Evolutionary conservation across 1,284 basidiomycete species (phyloP).

Genomic region (Flammula alnicola): DNA sequence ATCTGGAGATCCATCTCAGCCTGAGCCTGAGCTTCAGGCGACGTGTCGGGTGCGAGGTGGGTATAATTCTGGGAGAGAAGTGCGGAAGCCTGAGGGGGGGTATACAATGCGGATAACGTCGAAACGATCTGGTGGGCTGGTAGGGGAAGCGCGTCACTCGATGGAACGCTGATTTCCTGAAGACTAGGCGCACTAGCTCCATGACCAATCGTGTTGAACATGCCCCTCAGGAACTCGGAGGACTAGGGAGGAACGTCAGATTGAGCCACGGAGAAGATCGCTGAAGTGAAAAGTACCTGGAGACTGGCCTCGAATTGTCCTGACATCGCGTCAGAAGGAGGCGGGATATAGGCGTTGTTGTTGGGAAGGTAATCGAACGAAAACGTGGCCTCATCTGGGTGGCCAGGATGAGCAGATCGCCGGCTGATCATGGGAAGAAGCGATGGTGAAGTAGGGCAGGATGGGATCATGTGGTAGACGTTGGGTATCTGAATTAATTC

Average conservation of each 20-base stretch:
- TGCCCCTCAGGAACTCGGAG: constrained; percentile 49
- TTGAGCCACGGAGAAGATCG: too few relatives aligned
- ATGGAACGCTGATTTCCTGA: constrained; percentile 44
- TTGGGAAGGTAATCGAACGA: constrained; percentile 52
- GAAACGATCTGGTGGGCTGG: constrained; percentile 37
- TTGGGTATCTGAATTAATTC: constrained; percentile 69
- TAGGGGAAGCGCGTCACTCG: constrained; percentile 32
- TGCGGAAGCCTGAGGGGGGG: constrained; percentile 38
- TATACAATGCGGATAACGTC: constrained; percentile 41
- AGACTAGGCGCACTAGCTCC: constrained; percentile 29
- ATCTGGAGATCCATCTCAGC: constrained; percentile 39
- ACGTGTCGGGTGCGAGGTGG: constrained; percentile 29
- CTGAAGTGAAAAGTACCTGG: constrained; percentile 38
- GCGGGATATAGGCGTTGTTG: constrained; percentile 35
- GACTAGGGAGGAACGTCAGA: constrained; percentile 32
- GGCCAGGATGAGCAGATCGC: constrained; percentile 53
- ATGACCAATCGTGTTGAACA: constrained; percentile 40
- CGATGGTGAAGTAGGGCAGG: constrained; percentile 68
- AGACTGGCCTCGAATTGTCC: constrained; percentile 45
- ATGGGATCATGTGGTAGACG: constrained; percentile 59
- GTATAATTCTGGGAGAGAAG: constrained; percentile 26
- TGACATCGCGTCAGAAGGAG: constrained; percentile 39
- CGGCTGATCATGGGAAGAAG: constrained; percentile 61
- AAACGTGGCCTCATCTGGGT: constrained; percentile 47
- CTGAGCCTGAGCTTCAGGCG: constrained; percentile 28